These are phyloP conservation scores for Scutellaria galericulata DNA, from an alignment of 257 asterid species.

Conservation along the genomic window DNA sequence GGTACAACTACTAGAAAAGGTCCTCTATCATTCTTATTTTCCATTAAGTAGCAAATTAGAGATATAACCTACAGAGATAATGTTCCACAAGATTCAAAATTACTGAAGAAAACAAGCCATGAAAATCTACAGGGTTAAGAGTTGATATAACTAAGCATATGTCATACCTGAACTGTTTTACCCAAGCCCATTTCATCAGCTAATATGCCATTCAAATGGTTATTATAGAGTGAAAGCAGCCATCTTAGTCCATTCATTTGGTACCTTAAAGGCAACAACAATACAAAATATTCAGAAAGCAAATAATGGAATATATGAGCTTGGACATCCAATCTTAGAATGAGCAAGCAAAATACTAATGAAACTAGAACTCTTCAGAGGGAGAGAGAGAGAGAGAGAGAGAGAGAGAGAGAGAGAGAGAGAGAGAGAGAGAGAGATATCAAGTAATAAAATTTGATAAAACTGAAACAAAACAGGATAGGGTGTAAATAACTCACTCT, in stretches of 20 bases:
- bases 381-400: background rate
- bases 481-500: slow-evolving; percentile 66
- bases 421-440: too few relatives aligned
- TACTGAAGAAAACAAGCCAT: slow-evolving; percentile 18
- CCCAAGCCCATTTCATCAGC: slow-evolving; percentile 99
- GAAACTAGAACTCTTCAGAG: slow-evolving; percentile 16
- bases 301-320: slow-evolving; percentile 12
- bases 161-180: slow-evolving; percentile 93
- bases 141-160: slow-evolving; percentile 23
- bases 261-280: slow-evolving; percentile 62
- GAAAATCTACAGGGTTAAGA: slow-evolving; percentile 4
- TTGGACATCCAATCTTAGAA: slow-evolving; percentile 10
- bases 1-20: slow-evolving; percentile 99
- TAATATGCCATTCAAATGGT: slow-evolving; percentile 96
- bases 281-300: slow-evolving; percentile 30
- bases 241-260: slow-evolving; percentile 99
- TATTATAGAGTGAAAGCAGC: slow-evolving; percentile 96
- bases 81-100: slow-evolving; percentile 35
- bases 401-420: background rate
- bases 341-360: slow-evolving; percentile 27
- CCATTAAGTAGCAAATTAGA: slow-evolving; percentile 92
- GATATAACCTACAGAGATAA: slow-evolving; percentile 77
- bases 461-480: slow-evolving; percentile 9
- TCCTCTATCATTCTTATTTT: slow-evolving; percentile 91
- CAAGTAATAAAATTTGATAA: background rate